Conservation (phyloP, 768 basidiomycete species). For the Phlegmacium glaucopus region DNA sequence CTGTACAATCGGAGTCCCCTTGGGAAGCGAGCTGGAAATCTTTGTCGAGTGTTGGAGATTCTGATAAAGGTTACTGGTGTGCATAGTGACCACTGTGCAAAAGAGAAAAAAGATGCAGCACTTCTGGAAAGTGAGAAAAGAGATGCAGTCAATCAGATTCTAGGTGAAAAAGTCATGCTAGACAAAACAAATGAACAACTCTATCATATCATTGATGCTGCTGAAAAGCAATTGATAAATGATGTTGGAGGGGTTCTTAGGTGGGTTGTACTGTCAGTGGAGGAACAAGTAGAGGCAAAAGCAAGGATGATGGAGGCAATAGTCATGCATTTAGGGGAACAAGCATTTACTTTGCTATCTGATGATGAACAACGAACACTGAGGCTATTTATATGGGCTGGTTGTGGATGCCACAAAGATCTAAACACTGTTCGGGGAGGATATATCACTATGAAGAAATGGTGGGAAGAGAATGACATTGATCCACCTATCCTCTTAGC, state of each 20-base stretch:
- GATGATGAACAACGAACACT: constrained; percentile 13
- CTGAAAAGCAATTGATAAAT: too few relatives aligned
- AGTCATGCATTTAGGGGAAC: constrained; percentile 8
- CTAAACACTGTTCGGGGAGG: constrained; percentile 27
- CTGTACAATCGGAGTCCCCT: constrained; percentile 20
- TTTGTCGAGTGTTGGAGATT: constrained; percentile 12
- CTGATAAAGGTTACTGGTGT: constrained; percentile 17
- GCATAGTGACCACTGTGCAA: constrained; percentile 14
- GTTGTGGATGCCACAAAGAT: constrained; percentile 33
- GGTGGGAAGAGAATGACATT: constrained; percentile 7
- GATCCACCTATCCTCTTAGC: background rate
- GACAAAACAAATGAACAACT: too few relatives aligned
- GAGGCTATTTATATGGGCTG: constrained; percentile 25
- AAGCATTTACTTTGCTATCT: constrained; percentile 10
- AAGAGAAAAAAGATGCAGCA: too few relatives aligned
- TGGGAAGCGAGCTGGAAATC: constrained; percentile 12
- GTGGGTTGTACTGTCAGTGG: constrained; percentile 12
- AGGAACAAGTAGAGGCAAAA: constrained; percentile 7
- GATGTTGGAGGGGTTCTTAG: too few relatives aligned
- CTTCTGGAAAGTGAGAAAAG: too few relatives aligned
- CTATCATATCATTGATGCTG: too few relatives aligned
- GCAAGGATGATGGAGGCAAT: constrained; percentile 11
- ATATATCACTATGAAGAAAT: constrained; percentile 12
- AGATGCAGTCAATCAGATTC: too few relatives aligned
- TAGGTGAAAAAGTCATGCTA: too few relatives aligned